Evolutionary conservation across 495 filamentous ascomycete genomes (phyloP).

Genomic region (Alectoria sarmentosa): DNA sequence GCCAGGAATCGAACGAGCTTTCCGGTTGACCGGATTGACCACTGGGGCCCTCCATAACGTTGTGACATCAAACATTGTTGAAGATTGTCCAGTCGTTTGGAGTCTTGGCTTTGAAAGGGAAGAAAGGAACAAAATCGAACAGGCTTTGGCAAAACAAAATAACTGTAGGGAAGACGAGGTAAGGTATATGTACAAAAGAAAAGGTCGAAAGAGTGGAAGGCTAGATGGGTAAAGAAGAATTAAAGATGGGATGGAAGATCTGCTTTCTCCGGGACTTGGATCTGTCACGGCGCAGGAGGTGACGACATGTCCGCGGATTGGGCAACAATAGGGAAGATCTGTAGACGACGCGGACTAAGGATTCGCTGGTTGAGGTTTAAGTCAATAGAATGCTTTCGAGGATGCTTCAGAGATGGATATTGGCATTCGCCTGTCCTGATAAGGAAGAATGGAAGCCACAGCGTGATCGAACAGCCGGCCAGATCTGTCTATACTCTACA

Average conservation of each 20-base stretch:
- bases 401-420: no score
- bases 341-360: not conserved
- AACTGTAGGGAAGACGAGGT: no score
- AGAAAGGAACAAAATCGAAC: not conserved
- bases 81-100: not conserved
- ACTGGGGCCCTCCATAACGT: constrained; percentile 52
- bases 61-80: constrained; percentile 29
- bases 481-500: not conserved
- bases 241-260: not conserved
- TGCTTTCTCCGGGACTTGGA: constrained; percentile 20
- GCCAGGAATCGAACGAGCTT: constrained; percentile 73
- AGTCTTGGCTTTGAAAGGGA: not conserved
- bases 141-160: not conserved
- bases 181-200: constrained; percentile 2
- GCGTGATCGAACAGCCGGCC: not conserved
- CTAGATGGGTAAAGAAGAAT: not conserved
- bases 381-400: not conserved
- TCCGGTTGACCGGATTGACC: constrained; percentile 70
- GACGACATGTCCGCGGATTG: constrained; percentile 25
- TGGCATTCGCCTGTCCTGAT: constrained; percentile 10
- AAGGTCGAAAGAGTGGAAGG: not conserved
- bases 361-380: not conserved
- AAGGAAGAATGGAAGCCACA: not conserved
- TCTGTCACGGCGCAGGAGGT: not conserved
- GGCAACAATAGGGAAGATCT: constrained; percentile 16